These are phyloP conservation scores for Haplographium delicatum DNA, from an alignment of 495 filamentous ascomycete species.

Conservation along the genomic window DNA sequence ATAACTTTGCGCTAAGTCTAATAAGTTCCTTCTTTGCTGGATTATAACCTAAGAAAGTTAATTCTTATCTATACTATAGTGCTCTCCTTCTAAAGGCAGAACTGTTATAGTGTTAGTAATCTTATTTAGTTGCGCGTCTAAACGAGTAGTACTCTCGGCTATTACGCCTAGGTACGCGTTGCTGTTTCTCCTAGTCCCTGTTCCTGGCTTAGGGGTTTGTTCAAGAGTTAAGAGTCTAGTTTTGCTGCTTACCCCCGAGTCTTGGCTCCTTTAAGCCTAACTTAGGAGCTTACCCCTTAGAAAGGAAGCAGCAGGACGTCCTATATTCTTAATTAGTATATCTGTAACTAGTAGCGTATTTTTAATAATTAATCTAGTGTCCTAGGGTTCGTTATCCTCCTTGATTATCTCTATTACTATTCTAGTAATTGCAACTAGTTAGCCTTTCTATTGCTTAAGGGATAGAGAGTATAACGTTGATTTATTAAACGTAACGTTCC, in stretches of 20 bases:
- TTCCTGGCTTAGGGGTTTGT: neutral
- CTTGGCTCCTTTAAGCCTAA: neutral
- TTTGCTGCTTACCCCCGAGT: neutral
- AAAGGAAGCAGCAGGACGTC: neutral
- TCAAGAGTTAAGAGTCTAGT: too few species aligned
- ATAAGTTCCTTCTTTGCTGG: too few species aligned
- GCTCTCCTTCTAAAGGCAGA: too few species aligned
- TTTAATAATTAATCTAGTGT: neutral
- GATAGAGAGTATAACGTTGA: too few species aligned
- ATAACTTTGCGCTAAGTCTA: too few species aligned
- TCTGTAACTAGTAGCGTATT: neutral
- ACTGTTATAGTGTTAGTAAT: neutral
- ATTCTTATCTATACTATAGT: too few species aligned
- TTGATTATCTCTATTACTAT: neutral
- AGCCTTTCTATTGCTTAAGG: too few species aligned
- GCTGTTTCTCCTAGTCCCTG: neutral
- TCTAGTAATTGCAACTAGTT: too few species aligned
- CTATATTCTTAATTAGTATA: neutral
- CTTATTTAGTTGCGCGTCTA: neutral
- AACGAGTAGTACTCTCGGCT: neutral
- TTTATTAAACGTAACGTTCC: neutral
- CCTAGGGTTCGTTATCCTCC: neutral
- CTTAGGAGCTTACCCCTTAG: neutral
- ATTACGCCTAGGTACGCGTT: neutral
- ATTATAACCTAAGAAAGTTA: too few species aligned